Percentiles rank a stretch among this genome's conserved stretches.
Evolutionary conservation across 2,329 filamentous ascomycete genomes (phyloP).

Genomic region (Graphilbum sp.): DNA sequence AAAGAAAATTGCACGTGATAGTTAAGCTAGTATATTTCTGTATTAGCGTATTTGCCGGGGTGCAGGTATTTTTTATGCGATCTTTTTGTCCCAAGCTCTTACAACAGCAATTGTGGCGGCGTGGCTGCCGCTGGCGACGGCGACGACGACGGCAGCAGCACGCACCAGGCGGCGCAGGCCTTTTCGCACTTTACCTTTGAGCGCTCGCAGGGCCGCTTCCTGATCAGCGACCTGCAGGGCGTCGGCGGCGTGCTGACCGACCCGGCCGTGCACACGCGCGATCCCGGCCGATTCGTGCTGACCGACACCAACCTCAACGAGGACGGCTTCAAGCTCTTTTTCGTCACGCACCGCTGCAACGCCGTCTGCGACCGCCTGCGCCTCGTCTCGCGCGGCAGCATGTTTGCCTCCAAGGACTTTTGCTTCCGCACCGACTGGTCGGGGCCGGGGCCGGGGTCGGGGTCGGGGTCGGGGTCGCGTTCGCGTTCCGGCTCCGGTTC

Average conservation of each 20-base stretch:
- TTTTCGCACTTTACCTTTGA: constrained; percentile 27
- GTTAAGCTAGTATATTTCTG: too few relatives aligned
- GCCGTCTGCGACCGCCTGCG: constrained; percentile 15
- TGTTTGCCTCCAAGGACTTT: constrained; percentile 10
- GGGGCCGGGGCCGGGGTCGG: constrained; percentile 5
- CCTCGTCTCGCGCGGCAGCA: constrained; percentile 13
- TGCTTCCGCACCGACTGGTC: constrained; percentile 18
- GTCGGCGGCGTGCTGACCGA: constrained; percentile 20
- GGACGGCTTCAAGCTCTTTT: constrained; percentile 23
- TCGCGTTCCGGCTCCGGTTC: too few relatives aligned
- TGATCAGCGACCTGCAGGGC: constrained; percentile 21
- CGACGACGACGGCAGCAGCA: constrained; percentile 5
- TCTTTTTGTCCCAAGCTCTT: too few relatives aligned
- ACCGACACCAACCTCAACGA: constrained; percentile 16
- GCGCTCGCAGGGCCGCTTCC: constrained; percentile 19
- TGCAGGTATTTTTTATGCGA: too few relatives aligned
- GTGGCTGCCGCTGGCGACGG: constrained; percentile 17
- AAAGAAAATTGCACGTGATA: too few relatives aligned
- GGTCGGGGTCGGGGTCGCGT: too few relatives aligned
- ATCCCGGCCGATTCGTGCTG: constrained; percentile 17
- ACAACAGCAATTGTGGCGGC: constrained; percentile 19
- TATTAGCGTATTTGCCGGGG: too few relatives aligned
- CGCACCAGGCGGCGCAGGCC: constrained; percentile 19
- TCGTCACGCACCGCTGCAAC: constrained; percentile 19
- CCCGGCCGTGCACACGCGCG: constrained; percentile 20